A percentile compares a stretch with the other conserved stretches of the same genome.
These are phyloP conservation scores for Talaromyces adpressus DNA, from an alignment of 495 filamentous ascomycete species.

Conservation along the genomic window DNA sequence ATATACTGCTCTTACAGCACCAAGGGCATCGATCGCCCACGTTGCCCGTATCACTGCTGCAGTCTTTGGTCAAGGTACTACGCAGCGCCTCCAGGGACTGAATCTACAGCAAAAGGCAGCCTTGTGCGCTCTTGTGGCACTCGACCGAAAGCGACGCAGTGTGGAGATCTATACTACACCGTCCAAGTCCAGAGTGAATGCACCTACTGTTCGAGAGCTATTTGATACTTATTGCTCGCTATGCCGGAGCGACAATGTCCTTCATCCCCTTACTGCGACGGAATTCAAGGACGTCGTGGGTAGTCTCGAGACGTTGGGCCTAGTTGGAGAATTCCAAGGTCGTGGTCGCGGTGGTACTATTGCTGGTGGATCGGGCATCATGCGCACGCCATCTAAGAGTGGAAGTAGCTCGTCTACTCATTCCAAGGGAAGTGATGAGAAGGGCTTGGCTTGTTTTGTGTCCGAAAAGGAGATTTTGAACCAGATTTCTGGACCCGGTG, in stretches of 20 bases:
- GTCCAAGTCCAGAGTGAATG: constrained; percentile 45
- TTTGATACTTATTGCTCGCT: constrained; percentile 72
- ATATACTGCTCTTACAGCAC: constrained; percentile 67
- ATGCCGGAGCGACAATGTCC: constrained; percentile 74
- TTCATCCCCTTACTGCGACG: constrained; percentile 78
- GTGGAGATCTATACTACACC: constrained; percentile 41
- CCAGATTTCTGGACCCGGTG: constrained; percentile 63
- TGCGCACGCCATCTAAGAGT: constrained; percentile 53
- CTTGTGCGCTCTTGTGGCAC: constrained; percentile 75
- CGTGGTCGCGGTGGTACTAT: constrained; percentile 59
- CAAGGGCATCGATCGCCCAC: constrained; percentile 81
- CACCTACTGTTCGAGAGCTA: constrained; percentile 69
- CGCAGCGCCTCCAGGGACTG: constrained; percentile 72
- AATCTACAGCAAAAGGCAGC: constrained; percentile 97
- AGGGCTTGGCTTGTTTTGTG: constrained; percentile 67
- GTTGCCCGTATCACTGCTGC: constrained; percentile 82
- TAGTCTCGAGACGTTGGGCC: constrained; percentile 74
- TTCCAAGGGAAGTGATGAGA: constrained; percentile 47
- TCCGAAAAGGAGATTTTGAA: constrained; percentile 68
- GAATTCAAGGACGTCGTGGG: constrained; percentile 94
- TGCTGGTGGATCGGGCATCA: constrained; percentile 34
- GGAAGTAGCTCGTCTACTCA: constrained; percentile 37
- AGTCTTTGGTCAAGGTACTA: constrained; percentile 77
- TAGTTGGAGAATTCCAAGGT: constrained; percentile 69
- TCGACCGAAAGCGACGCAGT: constrained; percentile 55